Percentiles rank a stretch among this genome's conserved stretches.
Conservation (phyloP, 1,284 basidiomycete species). For the Cryptococcus neoformans region DNA sequence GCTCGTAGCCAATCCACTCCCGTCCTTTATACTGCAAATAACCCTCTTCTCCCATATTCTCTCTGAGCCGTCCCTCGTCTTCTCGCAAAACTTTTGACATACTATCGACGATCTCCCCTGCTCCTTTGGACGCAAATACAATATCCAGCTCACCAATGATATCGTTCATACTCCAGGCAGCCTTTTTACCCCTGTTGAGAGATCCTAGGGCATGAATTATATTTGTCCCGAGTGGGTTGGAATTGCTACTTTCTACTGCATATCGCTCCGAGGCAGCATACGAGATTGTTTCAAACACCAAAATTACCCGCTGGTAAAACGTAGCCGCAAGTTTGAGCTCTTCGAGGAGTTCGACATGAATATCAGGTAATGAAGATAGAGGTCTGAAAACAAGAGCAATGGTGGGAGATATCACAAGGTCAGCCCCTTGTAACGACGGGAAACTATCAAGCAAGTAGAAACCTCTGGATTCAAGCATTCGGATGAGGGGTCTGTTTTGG, state of each 20-base stretch:
- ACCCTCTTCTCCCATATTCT: background rate
- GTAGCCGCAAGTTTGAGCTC: slow-evolving; percentile 1
- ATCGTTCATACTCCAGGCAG: background rate
- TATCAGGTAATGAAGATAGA: background rate
- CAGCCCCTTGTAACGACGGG: slow-evolving; percentile 7
- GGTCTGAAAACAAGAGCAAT: slow-evolving; percentile 11
- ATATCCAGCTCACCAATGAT: slow-evolving; percentile 3
- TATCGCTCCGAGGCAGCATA: background rate
- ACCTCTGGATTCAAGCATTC: slow-evolving; percentile 1
- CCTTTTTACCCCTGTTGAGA: background rate
- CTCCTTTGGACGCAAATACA: slow-evolving; percentile 13
- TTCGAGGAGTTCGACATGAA: slow-evolving; percentile 3
- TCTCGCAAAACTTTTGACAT: background rate
- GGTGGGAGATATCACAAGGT: slow-evolving; percentile 14
- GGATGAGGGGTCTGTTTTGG: slow-evolving; percentile 4
- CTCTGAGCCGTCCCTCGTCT: background rate
- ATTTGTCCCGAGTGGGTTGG: background rate
- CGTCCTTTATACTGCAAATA: slow-evolving; percentile 2
- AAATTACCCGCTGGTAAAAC: slow-evolving; percentile 8
- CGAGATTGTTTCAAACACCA: slow-evolving; percentile 13
- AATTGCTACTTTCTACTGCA: background rate
- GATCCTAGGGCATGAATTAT: background rate
- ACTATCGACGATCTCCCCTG: slow-evolving; percentile 5
- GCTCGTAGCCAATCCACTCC: slow-evolving; percentile 4
- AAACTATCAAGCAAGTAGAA: slow-evolving; percentile 4